Evolutionary conservation across 2,329 filamentous ascomycete species (phyloP), one percentile per base, ranked within the genome.

Genomic region (Coniochaeta prunicola): DNA sequence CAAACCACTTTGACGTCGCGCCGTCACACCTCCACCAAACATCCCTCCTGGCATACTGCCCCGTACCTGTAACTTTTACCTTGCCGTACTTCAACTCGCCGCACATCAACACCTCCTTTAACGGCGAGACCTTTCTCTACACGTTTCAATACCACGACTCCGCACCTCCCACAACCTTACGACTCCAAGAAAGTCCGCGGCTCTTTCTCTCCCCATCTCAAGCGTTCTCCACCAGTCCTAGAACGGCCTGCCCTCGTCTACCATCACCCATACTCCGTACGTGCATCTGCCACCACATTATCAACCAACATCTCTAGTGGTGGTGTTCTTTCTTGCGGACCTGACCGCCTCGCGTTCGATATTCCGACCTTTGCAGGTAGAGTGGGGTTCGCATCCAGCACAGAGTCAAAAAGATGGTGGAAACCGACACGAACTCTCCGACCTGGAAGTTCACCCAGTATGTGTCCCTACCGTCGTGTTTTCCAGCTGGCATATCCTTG

Each of bases 391-490:
- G 62, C 64, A 63, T 67, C 66, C 66, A 63, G 64, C 59, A 62
- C 53, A 59, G 60, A 59, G 62, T 61, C 63, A 63, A 73, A 78
- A 93, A 88, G 81, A 97, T 97, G 92, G 92, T 94, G 82, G 92
- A 97, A 85, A 89, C 88, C 81, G 92, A 96, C 80, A 84, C 89
- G 79, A 91, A 86, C 83, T 88, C 91, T 80, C 92, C 92, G 74
- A 97, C 92, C 79, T 97, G 93, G 93, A 97, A 97, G 84, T 97
- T 97, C 80, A 97, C 93, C 77, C 93, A 97, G 92, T 96, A 90
- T 77, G 91, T 83, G 48, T 7, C 48, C 45, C 31, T 58, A 40
- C 53, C 19, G 8, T n/a, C 19, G 28, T 57, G 24, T 42, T 56
- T 54, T n/a, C n/a, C 60, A 28, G 30, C 30, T 9, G 53, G 13